phyloP scores from a whole-genome alignment of 768 basidiomycete species.

The Xanthoconium purpureum region DNA sequence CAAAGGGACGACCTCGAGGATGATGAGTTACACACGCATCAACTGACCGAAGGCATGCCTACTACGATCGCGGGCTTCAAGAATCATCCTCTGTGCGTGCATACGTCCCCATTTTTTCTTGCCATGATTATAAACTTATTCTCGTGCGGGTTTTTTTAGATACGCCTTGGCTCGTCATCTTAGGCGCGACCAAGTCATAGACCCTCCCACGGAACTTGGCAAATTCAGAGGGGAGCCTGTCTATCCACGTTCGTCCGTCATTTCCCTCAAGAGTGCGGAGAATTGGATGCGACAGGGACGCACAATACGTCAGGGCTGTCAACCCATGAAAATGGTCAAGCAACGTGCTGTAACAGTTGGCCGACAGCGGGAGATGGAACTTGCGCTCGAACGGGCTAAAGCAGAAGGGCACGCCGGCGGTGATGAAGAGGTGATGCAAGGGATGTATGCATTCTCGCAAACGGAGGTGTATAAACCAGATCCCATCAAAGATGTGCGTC shows the following conservation, averaged over 20 bases:
- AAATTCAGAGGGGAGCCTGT: constrained; percentile 93
- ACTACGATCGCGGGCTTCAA: constrained; percentile 89
- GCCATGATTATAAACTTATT: constrained; percentile 3
- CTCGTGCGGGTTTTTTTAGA: constrained; percentile 37
- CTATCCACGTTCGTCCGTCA: constrained; percentile 78
- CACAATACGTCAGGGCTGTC: constrained; percentile 63
- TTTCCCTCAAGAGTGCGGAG: constrained; percentile 87
- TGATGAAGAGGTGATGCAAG: constrained; percentile 72
- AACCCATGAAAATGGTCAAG: constrained; percentile 90
- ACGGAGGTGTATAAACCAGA: constrained; percentile 78
- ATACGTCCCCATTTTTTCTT: neutral
- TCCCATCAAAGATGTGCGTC: constrained; percentile 84
- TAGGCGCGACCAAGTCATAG: constrained; percentile 80
- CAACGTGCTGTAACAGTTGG: constrained; percentile 78
- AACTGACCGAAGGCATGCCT: constrained; percentile 91
- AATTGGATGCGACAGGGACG: constrained; percentile 93
- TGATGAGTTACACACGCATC: constrained; percentile 73
- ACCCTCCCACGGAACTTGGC: constrained; percentile 79
- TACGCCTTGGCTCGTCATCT: constrained; percentile 87
- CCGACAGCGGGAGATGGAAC: constrained; percentile 68
- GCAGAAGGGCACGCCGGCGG: constrained; percentile 36
- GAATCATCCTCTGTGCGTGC: constrained; percentile 78
- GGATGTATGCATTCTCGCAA: constrained; percentile 80
- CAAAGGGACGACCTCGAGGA: constrained; percentile 92
- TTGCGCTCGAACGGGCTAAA: constrained; percentile 43